These are phyloP conservation scores for Cystobasidium tubakii DNA, from an alignment of 768 basidiomycete genomes.

Conservation along the genomic window DNA sequence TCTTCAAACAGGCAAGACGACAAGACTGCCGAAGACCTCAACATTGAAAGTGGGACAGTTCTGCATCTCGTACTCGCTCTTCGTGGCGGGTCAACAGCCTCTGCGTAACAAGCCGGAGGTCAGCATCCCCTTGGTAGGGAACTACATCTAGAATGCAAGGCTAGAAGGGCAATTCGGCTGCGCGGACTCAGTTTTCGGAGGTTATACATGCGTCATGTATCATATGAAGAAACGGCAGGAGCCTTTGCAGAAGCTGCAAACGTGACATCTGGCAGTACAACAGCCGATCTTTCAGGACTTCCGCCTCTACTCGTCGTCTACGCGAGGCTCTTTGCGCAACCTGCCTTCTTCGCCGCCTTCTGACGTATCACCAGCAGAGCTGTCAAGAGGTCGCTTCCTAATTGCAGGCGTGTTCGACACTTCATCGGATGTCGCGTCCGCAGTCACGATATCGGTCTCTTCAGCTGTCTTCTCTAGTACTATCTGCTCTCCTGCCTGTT, in stretches of 20 bases:
- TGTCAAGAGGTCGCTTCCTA: neutral
- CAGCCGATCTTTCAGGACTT: neutral
- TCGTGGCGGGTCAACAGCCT: slow-evolving; percentile 63
- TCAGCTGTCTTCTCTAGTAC: too few relatives aligned
- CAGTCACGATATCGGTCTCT: too few relatives aligned
- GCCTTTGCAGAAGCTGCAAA: neutral
- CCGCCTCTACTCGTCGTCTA: too few relatives aligned
- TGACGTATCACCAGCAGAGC: neutral
- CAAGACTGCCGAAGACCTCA: slow-evolving; percentile 76
- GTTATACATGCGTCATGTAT: neutral
- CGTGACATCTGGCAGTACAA: neutral
- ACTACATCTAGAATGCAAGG: too few relatives aligned
- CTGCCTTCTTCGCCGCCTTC: neutral
- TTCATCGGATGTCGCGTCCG: too few relatives aligned
- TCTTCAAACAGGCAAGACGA: slow-evolving; percentile 71
- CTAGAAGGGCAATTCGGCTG: too few relatives aligned
- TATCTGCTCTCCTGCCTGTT: too few relatives aligned
- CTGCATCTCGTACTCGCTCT: slow-evolving; percentile 92
- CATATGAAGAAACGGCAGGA: too few relatives aligned
- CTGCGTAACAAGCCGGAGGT: neutral
- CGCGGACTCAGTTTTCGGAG: too few relatives aligned
- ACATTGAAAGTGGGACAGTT: slow-evolving; percentile 74
- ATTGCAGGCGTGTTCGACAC: too few relatives aligned
- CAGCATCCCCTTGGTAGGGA: too few relatives aligned
- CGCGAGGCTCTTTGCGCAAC: neutral